Evolutionary conservation across 371 early-diverging fungal species (phyloP), one percentile per base, ranked within the genome.

Genomic region (Rhizopus delemar): DNA sequence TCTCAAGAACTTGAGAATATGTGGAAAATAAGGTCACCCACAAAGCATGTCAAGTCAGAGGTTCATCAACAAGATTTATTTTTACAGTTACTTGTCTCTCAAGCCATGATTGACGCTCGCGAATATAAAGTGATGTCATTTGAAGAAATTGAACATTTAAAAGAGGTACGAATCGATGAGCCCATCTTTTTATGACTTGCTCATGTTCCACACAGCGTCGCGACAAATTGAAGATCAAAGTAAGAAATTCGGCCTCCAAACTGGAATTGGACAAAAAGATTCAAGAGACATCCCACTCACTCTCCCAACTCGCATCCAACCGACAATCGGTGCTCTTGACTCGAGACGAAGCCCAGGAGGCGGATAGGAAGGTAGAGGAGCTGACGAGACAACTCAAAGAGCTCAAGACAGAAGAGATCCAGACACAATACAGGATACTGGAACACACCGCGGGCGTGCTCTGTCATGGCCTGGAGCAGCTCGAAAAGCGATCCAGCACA

Each of bases 381-480:
- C 80, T 92, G 8, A 78, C 87, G 2, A 75, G 80, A n/a, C 86
- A 87, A 33, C 65, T 90, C 11, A 86, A 85, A 76, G 81, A 83
- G 36, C 56, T 84, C 33, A 76, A 83, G 5, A 76, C 80, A 36
- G 72, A 83, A 36, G 81, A 86, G 22, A 73, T 86, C 13, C 83
- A 87, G n/a, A 71, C 83, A 4, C 89, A 90, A 51, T 74, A 86
- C 12, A 75, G 72, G 13, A 77, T 91, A 16, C 59, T 91, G 28
- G 84, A 88, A 55, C 93, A 93, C 57, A 84, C 86, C 9, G 86
- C 87, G 0, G 88, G 84, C 11, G 82, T 86, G 3, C 62, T 93
- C n/a, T 70, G 71, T 1, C 51, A 72, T 5, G 86, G 82, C 2
- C 63, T 79, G 4, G 76, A 75, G 16, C 60, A 75, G 16, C 46